Base-by-base conservation (phyloP, 148 eudicot species). In the Arctostaphylos glauca region DNA sequence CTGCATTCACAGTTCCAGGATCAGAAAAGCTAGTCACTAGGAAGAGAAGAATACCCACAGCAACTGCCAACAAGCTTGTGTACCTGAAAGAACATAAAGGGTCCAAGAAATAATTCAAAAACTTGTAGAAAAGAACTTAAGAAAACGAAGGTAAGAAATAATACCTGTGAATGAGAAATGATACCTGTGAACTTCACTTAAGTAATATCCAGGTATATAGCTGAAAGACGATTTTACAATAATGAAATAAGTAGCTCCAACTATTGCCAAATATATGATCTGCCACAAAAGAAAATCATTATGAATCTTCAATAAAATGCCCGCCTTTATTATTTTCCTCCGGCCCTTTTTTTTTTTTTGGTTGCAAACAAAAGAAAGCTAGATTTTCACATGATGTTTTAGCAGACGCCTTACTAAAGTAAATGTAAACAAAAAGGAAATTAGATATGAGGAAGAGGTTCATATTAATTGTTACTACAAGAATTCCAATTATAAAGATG, bases 1-100 rank as follows among this genome's bases (percentile, higher is more conserved):
- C 91, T 44, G 88, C 88, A 79, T 86, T 96, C 80, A 96, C 93
- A 79, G 92, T 91, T 87, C 99, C 99, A 67, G 99, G 97, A 85
- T 96, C 97, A 85, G 97, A 92, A 87, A 94, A 93, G 89, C 99
- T 93, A 62, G 98, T 91, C 89, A 94, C 81, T 74, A 94, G 87
- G 83, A 96, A 96, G 31, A 96, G 97, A 81, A 92, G 46, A 84
- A 94, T 80, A 86, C 99, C 99, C 75, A 93, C 89, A 80, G 91
- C 98, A 86, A 93, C 91, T 53, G 95, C 99, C 84, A 91, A 77
- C 77, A 90, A 52, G 88, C 99, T 96, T 80, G 78, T 88, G 88
- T 91, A 94, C 93, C 99, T 96, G 92, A 87, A 89, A 76, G 72
- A 87, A 81, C 80, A 88, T 53, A 78, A 54, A 79, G 78, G 21